Evolutionary conservation across 352 stramenopile species (phyloP), one percentile per base, ranked within the genome.

Genomic region (Pythium volutum): DNA sequence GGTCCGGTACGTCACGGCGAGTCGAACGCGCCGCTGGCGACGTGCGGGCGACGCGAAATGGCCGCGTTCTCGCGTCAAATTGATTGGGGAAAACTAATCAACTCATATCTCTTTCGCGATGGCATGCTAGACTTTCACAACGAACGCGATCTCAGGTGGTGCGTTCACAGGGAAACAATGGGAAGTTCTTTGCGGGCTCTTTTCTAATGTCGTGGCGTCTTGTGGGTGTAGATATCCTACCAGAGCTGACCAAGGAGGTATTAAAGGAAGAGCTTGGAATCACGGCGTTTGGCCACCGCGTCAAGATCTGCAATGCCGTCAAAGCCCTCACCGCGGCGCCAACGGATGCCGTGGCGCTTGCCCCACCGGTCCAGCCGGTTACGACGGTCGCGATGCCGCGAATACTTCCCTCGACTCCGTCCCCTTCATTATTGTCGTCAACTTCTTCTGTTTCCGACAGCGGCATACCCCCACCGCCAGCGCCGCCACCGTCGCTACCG

Each of bases 191-290:
- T 20, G n/a, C 29, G 18, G 25, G 20, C 18, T 18, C 12, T 15
- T 45, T 56, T 34, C 29, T 10, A 26, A 58, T 15, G 12, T 26
- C 4, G 12, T 33, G 10, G 31, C 22, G 10, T 33, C n/a, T 31
- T 29, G 15, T 25, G 15, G 25, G 15, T 51, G 18, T 36, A 84
- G 73, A 75, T 55, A 80, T 89, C 46, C 66, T 91, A 25, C 72
- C 76, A 14, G 79, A 84, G 61, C 65, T 91, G 49, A 78, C 75
- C 33, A 77, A 82, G 41, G 77, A 88, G 51, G 73, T 84, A 29
- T 64, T 91, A 36, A 79, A 81, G 47, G 77, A 85, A 42, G 79
- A 89, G 43, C 60, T 91, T 22, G 77, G 77, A 54, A 80, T 91
- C 64, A 50, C 67, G 31, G 76, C 77, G 11, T 87, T 88, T 34